Percentiles rank a stretch among this genome's conserved stretches.
phyloP scores from a whole-genome alignment of 2,329 filamentous ascomycete species.

The Monosporascus cannonballus region DNA sequence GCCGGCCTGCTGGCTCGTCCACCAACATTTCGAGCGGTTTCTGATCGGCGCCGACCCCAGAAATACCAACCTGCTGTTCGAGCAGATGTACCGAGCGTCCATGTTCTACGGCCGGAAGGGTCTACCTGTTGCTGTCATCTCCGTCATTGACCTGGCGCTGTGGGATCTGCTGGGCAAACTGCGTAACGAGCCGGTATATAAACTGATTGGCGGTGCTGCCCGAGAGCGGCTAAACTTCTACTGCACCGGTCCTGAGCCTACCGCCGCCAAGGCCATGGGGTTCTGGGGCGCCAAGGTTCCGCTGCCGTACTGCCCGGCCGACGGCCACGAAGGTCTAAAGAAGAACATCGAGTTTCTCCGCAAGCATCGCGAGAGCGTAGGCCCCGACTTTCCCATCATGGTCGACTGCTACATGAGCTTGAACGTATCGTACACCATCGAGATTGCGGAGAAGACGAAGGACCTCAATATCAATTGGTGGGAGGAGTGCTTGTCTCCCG shows the following conservation, averaged over 20 bases:
- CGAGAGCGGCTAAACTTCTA: constrained; percentile 82
- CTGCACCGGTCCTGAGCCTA: constrained; percentile 85
- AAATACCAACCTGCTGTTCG: constrained; percentile 86
- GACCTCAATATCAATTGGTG: constrained; percentile 93
- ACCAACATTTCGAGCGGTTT: constrained; percentile 91
- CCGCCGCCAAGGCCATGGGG: constrained; percentile 74
- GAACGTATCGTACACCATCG: constrained; percentile 88
- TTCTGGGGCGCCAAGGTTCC: constrained; percentile 91
- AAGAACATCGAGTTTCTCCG: constrained; percentile 89
- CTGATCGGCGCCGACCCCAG: constrained; percentile 81
- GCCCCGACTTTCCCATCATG: constrained; percentile 86
- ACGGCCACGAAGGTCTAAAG: constrained; percentile 71
- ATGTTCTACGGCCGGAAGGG: constrained; percentile 98
- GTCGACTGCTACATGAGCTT: constrained; percentile 98
- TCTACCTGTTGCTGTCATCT: constrained; percentile 83
- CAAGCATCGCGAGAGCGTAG: constrained; percentile 77
- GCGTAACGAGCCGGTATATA: constrained; percentile 88
- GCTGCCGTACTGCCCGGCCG: constrained; percentile 82
- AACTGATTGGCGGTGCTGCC: constrained; percentile 87
- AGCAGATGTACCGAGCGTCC: constrained; percentile 92
- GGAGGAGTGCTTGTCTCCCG: constrained; percentile 88
- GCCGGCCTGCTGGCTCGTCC: constrained; percentile 87
- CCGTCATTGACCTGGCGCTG: constrained; percentile 85
- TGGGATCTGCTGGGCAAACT: constrained; percentile 93
- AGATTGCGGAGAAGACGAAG: constrained; percentile 77